Evolutionary conservation across 2,329 filamentous ascomycete species (phyloP), one percentile per base, ranked within the genome.

Genomic region (Pezicula rhizophila): DNA sequence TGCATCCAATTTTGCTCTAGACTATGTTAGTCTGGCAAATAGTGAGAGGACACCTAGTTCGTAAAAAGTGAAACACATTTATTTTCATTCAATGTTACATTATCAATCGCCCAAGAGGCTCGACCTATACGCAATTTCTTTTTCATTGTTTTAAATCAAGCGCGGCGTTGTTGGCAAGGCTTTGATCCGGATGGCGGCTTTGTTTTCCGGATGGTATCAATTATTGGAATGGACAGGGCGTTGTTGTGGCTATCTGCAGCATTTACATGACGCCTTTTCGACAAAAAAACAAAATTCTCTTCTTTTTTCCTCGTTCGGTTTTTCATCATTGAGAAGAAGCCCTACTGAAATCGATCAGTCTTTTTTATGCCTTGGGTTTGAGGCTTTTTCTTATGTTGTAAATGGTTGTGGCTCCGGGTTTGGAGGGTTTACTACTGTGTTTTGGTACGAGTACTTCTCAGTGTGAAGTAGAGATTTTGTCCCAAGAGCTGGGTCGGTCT

Each of bases 241-340:
- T 54, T 55, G 48, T 47, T 52, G 41, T 47, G 52, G 53, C 45
- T 47, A 45, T 55, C 18, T 59, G 53, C 52, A 56, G 55, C 55
- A 59, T 59, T 59, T 57, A 59, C 53, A 59, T 45, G 42, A 25
- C 14, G 18, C 45, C 42, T 26, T 26, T 37, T 49, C 25, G 35
- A 34, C 47, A 41, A 28, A 47, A 50, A 48, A 48, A 52, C 45
- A 52, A 44, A 35, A 11, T 37, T 33, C 33, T 43, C 31, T 26
- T 42, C 48, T 40, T 46, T 37, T 41, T 49, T 43, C 20, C 17
- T 46, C 34, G 37, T 25, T 49, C 42, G 37, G 42, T 42, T 45
- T 54, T 50, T 15, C 25, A 28, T 31, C 35, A 26, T 34, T 23
- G n/a, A 33, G 18, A 5, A 39, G 41, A 35, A 28, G 20, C 14